Percentiles rank a stretch among this genome's conserved stretches.
Evolutionary conservation across 495 filamentous ascomycete species (phyloP).

Genomic region (Neurospora sp.): DNA sequence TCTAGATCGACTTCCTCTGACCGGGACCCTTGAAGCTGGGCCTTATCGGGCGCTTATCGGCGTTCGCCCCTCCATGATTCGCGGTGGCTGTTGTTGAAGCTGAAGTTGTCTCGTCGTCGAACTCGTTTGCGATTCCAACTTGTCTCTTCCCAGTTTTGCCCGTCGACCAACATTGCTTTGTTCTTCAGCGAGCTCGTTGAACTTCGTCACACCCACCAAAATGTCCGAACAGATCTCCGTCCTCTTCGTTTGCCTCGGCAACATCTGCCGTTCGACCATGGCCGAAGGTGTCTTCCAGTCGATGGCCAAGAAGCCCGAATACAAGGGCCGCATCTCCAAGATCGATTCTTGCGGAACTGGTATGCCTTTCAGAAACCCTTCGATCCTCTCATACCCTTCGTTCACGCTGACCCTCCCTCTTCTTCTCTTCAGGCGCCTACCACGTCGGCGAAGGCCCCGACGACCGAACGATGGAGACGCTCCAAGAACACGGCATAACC

Average conservation of each 20-base stretch:
- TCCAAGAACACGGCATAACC: conserved; percentile 61
- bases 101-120: neutral
- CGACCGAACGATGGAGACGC: conserved; percentile 71
- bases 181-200: neutral
- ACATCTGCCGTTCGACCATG: conserved; percentile 94
- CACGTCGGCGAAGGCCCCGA: conserved; percentile 67
- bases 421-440: conserved; percentile 47
- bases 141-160: neutral
- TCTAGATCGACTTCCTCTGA: neutral
- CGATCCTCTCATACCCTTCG: neutral
- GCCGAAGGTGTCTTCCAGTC: conserved; percentile 84
- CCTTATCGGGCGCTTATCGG: neutral
- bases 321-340: conserved; percentile 48
- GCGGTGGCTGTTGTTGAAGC: neutral
- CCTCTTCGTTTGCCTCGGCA: conserved; percentile 93
- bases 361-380: neutral
- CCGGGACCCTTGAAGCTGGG: neutral
- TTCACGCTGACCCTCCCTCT: neutral
- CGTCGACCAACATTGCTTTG: neutral
- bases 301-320: conserved; percentile 45
- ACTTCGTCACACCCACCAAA: neutral
- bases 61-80: neutral
- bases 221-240: conserved; percentile 51
- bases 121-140: neutral
- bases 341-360: conserved; percentile 84